phyloP scores from a whole-genome alignment of 495 filamentous ascomycete species.

The Daldinia bambusicola region DNA sequence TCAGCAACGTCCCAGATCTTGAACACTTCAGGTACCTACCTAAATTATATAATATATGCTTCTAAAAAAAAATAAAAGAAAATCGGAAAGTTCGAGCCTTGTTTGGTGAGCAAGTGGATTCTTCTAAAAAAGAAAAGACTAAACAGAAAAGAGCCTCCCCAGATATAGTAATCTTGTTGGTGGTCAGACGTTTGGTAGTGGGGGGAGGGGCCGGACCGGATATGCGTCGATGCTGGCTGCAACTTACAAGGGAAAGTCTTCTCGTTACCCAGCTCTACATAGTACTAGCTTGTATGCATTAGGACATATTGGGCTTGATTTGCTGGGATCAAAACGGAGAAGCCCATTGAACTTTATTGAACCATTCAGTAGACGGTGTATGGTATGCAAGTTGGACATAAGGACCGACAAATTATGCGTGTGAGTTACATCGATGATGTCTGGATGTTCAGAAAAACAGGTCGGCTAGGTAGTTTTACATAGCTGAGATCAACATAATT shows the following conservation, averaged over 20 bases:
- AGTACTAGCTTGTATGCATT: background rate
- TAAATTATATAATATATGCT: background rate
- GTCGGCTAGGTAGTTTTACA: too few species aligned
- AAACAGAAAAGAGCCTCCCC: background rate
- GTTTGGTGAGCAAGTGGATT: too few species aligned
- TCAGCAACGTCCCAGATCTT: background rate
- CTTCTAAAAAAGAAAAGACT: background rate
- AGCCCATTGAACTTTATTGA: background rate
- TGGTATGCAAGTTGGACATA: constrained; percentile 1
- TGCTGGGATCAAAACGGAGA: background rate
- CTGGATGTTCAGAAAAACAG: background rate
- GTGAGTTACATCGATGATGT: constrained; percentile 17
- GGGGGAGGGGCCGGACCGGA: constrained; percentile 2
- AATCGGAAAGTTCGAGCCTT: background rate
- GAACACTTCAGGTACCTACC: too few species aligned
- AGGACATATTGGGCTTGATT: background rate
- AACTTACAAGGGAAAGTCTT: background rate
- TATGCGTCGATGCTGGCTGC: constrained; percentile 2
- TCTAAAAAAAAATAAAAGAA: too few species aligned
- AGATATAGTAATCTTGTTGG: background rate
- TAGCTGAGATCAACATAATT: background rate
- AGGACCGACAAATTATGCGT: constrained; percentile 1
- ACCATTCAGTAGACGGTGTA: background rate
- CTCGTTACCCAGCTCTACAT: background rate
- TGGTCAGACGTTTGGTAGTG: background rate